phyloP scores from a whole-genome alignment of 768 basidiomycete species.

The Kwoniella pini region DNA sequence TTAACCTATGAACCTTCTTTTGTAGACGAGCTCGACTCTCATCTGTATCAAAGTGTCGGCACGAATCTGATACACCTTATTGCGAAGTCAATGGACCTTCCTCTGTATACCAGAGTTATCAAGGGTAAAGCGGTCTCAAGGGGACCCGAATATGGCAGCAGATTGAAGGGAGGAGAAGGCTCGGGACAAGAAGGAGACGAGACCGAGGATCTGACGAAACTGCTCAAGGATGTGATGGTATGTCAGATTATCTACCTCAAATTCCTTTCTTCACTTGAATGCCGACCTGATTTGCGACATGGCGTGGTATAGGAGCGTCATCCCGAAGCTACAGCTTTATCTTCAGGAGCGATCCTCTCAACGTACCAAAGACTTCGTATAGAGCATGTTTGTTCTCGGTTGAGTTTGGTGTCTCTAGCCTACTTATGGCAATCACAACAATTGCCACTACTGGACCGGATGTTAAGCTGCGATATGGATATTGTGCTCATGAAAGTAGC shows the following conservation, averaged over 20 bases:
- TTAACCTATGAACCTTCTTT: too few species aligned
- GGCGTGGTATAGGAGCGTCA: constrained; percentile 54
- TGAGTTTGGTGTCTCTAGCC: constrained; percentile 74
- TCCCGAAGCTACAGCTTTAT: constrained; percentile 80
- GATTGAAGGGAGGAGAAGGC: constrained; percentile 55
- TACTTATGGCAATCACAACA: constrained; percentile 96
- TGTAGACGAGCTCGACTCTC: constrained; percentile 99
- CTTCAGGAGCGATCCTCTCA: constrained; percentile 94
- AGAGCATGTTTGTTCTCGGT: constrained; percentile 89
- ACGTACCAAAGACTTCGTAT: constrained; percentile 96
- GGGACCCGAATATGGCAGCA: constrained; percentile 80
- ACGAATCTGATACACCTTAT: constrained; percentile 88
- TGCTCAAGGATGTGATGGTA: constrained; percentile 78
- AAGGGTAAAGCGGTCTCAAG: constrained; percentile 76
- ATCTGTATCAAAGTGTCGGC: constrained; percentile 98
- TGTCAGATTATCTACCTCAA: constrained; percentile 9
- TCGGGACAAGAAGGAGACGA: constrained; percentile 77
- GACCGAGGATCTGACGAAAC: constrained; percentile 83
- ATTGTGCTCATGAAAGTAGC: constrained; percentile 92
- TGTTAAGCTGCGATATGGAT: constrained; percentile 74
- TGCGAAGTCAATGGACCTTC: constrained; percentile 79
- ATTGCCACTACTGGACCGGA: constrained; percentile 76
- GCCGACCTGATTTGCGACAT: too few species aligned
- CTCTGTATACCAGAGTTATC: constrained; percentile 80
- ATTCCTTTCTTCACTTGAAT: not conserved